These are phyloP conservation scores for Metschnikowia vanudenii DNA, from an alignment of 805 yeast genomes.

Conservation along the genomic window DNA sequence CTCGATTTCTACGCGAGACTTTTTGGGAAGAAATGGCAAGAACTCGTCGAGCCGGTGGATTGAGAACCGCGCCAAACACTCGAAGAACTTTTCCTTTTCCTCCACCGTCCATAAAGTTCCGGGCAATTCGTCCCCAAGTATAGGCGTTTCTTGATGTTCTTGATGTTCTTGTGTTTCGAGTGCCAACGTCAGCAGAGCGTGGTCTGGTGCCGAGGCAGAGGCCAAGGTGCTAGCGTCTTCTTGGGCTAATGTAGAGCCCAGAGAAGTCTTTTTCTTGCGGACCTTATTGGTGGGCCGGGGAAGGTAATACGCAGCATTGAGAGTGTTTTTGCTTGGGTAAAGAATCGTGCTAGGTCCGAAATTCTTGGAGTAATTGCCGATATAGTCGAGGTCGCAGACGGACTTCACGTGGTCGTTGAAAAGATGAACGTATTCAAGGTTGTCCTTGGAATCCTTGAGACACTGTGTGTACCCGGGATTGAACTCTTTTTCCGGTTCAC, in stretches of 20 bases:
- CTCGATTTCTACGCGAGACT: constrained; percentile 44
- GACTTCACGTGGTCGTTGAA: constrained; percentile 13
- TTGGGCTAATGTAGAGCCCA: no score
- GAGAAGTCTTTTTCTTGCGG: not conserved
- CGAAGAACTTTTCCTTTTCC: constrained; percentile 55
- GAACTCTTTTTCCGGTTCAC: not conserved
- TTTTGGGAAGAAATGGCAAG: constrained; percentile 35
- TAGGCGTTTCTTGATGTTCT: no score
- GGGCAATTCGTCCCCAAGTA: constrained; percentile 10
- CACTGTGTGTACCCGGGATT: not conserved
- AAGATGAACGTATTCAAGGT: not conserved
- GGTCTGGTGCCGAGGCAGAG: no score
- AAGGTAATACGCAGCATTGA: constrained; percentile 8
- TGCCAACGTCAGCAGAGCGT: not conserved
- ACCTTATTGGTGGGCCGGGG: not conserved
- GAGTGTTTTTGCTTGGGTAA: constrained; percentile 15
- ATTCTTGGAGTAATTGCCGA: not conserved
- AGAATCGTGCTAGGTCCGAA: not conserved
- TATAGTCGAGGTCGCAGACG: constrained; percentile 11
- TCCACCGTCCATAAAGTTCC: constrained; percentile 45
- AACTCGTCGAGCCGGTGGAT: constrained; percentile 47
- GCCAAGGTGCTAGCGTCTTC: no score
- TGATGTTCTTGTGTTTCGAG: no score
- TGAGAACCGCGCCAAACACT: constrained; percentile 47
- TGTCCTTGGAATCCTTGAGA: not conserved